Conservation (phyloP, 495 filamentous ascomycete genomes). For the Penicillium canescens region DNA sequence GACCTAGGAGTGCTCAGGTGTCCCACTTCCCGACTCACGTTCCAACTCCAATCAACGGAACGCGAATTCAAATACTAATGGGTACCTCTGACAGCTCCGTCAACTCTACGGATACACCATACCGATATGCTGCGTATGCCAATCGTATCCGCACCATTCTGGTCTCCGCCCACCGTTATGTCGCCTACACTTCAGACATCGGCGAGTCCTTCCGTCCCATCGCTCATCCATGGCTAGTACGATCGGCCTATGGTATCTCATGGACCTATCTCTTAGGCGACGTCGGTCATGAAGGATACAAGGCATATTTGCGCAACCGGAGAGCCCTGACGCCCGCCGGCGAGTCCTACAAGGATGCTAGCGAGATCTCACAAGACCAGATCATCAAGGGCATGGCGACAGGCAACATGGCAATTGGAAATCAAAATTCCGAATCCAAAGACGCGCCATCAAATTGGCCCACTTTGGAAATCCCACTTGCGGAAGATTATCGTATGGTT, state of each 20-base stretch:
- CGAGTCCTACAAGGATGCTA: constrained; percentile 46
- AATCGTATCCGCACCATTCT: constrained; percentile 85
- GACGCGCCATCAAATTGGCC: constrained; percentile 34
- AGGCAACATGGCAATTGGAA: constrained; percentile 33
- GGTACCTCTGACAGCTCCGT: constrained; percentile 55
- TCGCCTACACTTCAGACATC: constrained; percentile 96
- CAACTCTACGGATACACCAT: constrained; percentile 78
- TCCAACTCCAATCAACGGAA: constrained; percentile 7
- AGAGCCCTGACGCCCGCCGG: constrained; percentile 41
- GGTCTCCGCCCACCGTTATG: constrained; percentile 88
- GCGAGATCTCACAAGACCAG: constrained; percentile 25
- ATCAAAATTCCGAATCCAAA: constrained; percentile 3
- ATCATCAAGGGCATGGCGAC: constrained; percentile 43
- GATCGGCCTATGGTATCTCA: constrained; percentile 83
- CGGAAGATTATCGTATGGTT: constrained; percentile 88
- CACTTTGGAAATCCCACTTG: constrained; percentile 58
- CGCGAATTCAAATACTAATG: constrained; percentile 15
- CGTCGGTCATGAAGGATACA: constrained; percentile 92
- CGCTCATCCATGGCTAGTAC: constrained; percentile 79
- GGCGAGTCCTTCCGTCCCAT: constrained; percentile 95
- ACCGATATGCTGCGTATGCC: constrained; percentile 93
- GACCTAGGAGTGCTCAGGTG: background rate
- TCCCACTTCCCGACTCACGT: constrained; percentile 5
- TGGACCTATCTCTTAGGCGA: constrained; percentile 93
- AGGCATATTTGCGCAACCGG: constrained; percentile 84